phyloP scores from a whole-genome alignment of 1,284 basidiomycete genomes.

The Heterobasidion occidentale region DNA sequence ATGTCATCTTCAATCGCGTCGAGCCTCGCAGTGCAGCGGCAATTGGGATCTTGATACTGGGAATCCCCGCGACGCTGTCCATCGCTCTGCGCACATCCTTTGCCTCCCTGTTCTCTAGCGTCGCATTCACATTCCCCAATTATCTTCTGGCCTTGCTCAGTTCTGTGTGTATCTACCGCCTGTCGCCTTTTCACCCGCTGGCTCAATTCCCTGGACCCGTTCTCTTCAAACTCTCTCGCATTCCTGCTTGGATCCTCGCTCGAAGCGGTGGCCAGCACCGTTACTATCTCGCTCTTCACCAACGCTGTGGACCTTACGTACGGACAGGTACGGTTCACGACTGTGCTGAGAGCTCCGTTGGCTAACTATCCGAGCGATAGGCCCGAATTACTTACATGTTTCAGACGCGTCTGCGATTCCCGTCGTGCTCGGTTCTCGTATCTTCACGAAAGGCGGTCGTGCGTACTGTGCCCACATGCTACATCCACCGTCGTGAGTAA shows the following conservation, averaged over 20 bases:
- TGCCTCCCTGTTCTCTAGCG: neutral
- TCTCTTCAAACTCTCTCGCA: slow-evolving; percentile 27
- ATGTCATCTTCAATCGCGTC: neutral
- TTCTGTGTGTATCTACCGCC: slow-evolving; percentile 30
- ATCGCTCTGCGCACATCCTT: neutral
- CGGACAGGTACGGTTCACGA: slow-evolving; percentile 24
- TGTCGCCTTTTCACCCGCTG: slow-evolving; percentile 37
- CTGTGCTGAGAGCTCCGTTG: neutral
- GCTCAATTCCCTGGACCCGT: slow-evolving; percentile 32
- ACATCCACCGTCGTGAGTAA: too few species aligned
- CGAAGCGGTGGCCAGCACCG: slow-evolving; percentile 27
- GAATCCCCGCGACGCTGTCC: neutral
- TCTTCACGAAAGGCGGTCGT: slow-evolving; percentile 18
- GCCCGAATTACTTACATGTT: slow-evolving; percentile 21
- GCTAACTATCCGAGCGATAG: slow-evolving; percentile 4
- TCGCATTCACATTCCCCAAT: neutral
- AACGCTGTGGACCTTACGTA: slow-evolving; percentile 34
- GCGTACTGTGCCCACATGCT: neutral
- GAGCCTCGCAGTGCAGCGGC: neutral
- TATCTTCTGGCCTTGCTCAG: slow-evolving; percentile 11
- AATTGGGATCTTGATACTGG: neutral
- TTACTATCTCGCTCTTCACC: slow-evolving; percentile 26
- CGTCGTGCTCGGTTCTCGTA: slow-evolving; percentile 12
- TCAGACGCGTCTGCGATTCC: slow-evolving; percentile 12
- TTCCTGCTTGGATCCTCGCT: slow-evolving; percentile 21